phyloP scores from a whole-genome alignment of 2,329 filamentous ascomycete genomes.

The Fusarium camptoceras region DNA sequence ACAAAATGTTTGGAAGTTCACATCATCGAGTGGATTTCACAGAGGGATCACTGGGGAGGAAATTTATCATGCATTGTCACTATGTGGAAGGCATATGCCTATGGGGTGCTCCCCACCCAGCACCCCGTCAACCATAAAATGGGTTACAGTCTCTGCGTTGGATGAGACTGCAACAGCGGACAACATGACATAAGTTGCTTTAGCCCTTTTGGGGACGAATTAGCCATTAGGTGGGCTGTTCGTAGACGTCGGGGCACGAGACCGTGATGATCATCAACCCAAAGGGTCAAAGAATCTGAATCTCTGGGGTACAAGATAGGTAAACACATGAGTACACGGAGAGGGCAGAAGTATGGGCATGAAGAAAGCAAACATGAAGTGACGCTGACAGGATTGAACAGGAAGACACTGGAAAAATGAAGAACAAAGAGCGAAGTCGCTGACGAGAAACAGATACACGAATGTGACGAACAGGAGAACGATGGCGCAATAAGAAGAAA shows the following conservation, averaged over 20 bases:
- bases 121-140: slow-evolving; percentile 5
- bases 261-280: slow-evolving; percentile 23
- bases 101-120: neutral
- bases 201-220: neutral
- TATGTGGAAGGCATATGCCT: slow-evolving; percentile 4
- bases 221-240: slow-evolving; percentile 7
- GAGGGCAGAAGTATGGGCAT: neutral
- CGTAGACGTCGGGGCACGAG: neutral
- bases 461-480: neutral
- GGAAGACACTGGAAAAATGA: neutral
- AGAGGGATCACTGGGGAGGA: neutral
- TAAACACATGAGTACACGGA: slow-evolving; percentile 17
- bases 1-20: neutral
- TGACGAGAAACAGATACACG: neutral
- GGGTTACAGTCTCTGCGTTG: neutral
- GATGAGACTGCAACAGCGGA: neutral
- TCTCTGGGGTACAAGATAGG: slow-evolving; percentile 13
- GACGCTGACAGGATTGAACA: neutral
- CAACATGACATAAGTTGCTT: slow-evolving; percentile 3
- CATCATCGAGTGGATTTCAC: neutral
- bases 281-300: slow-evolving; percentile 21
- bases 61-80: slow-evolving; percentile 9
- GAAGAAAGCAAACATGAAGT: neutral
- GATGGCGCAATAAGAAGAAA: neutral
- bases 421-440: neutral